These are phyloP conservation scores for Anisodus tanguticus DNA, from an alignment of 257 asterid species.

Conservation along the genomic window DNA sequence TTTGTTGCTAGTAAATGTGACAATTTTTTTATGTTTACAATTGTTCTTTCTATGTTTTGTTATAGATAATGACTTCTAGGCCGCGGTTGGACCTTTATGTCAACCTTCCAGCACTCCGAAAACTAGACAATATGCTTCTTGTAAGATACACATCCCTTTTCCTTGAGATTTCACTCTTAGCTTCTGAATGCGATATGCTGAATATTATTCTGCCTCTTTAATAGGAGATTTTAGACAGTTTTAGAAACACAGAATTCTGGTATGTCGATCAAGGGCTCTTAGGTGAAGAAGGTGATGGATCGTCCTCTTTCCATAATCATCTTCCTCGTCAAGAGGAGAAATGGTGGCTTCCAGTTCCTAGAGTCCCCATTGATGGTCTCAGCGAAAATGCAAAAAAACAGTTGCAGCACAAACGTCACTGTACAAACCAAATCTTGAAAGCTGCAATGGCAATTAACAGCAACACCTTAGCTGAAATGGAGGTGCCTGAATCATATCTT, in stretches of 20 bases:
- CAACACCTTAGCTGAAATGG: conserved; percentile 72
- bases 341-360: conserved; percentile 95
- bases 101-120: conserved; percentile 84
- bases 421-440: conserved; percentile 79
- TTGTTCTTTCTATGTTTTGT: conserved; percentile 12
- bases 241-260: conserved; percentile 68
- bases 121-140: conserved; percentile 80
- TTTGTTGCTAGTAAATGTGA: not conserved
- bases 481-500: conserved; percentile 63
- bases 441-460: conserved; percentile 87
- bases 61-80: conserved; percentile 79
- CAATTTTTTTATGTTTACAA: not conserved
- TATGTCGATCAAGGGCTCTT: conserved; percentile 73
- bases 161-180: not conserved
- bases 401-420: conserved; percentile 66
- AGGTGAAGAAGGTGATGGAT: conserved; percentile 51
- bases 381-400: conserved; percentile 59
- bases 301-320: conserved; percentile 31
- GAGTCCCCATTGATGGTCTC: conserved; percentile 72
- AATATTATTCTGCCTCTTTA: not conserved
- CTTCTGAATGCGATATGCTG: not conserved
- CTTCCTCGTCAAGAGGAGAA: conserved; percentile 51
- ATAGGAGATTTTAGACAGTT: conserved; percentile 76
- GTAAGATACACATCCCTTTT: conserved; percentile 46
- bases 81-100: conserved; percentile 69